Conservation (phyloP, 2,329 filamentous ascomycete genomes). For the Mycosphaerella arachidis region DNA sequence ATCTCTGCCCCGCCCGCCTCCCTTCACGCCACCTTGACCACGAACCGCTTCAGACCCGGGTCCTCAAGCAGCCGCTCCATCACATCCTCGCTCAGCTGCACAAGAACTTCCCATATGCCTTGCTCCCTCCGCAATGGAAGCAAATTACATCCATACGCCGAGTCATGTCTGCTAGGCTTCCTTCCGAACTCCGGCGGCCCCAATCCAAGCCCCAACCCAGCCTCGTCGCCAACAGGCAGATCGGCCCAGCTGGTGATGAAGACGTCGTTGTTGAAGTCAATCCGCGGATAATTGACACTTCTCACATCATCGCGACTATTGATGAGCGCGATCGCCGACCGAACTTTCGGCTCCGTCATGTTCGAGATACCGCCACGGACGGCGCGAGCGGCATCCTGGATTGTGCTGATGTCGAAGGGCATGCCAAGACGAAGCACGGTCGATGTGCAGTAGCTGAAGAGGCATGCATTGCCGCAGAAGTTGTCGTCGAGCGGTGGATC, state of each 20-base stretch:
- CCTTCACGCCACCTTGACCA: constrained; percentile 8
- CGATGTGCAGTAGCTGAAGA: constrained; percentile 6
- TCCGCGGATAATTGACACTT: background rate
- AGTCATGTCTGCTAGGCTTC: constrained; percentile 13
- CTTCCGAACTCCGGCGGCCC: constrained; percentile 16
- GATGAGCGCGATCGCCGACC: constrained; percentile 17
- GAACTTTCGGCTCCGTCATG: constrained; percentile 10
- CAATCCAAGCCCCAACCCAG: constrained; percentile 18
- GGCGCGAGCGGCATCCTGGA: constrained; percentile 4
- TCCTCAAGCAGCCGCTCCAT: constrained; percentile 19
- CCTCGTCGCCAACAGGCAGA: constrained; percentile 14
- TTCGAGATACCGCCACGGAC: constrained; percentile 2
- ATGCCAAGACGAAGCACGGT: constrained; percentile 7
- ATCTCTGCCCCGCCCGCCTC: background rate
- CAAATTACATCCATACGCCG: constrained; percentile 13
- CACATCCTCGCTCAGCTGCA: constrained; percentile 13
- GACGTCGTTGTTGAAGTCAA: constrained; percentile 11
- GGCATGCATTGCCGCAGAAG: constrained; percentile 15
- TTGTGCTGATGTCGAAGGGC: constrained; percentile 15
- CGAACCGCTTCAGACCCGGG: constrained; percentile 11
- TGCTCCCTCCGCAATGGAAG: constrained; percentile 14
- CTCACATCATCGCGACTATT: constrained; percentile 12
- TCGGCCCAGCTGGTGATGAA: constrained; percentile 21
- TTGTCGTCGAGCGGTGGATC: constrained; percentile 9
- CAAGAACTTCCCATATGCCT: constrained; percentile 22